Evolutionary conservation across 2,329 filamentous ascomycete species (phyloP).

Genomic region (Cercospora berteroae): DNA sequence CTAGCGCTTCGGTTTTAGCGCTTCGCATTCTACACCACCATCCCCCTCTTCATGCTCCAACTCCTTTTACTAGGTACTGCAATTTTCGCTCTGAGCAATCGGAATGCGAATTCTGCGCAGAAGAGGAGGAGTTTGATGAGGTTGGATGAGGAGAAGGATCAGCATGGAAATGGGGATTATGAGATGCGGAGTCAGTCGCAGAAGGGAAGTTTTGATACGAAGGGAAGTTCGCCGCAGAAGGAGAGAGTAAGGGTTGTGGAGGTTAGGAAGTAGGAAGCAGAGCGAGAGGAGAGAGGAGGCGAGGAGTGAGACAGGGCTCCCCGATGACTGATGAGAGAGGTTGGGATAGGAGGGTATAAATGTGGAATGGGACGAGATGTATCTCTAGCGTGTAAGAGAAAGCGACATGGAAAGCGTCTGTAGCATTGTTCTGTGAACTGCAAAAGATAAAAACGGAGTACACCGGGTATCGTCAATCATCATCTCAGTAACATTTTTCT

Average conservation of each 20-base stretch:
- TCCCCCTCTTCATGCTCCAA: slow-evolving; percentile 44
- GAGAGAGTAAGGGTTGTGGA: slow-evolving; percentile 14
- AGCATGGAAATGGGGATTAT: no score
- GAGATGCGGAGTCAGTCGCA: neutral
- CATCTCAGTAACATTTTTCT: neutral
- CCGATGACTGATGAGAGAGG: no score
- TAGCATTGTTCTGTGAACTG: neutral
- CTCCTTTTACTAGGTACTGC: slow-evolving; percentile 29
- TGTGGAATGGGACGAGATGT: no score
- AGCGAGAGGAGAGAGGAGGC: no score
- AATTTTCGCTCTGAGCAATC: slow-evolving; percentile 16
- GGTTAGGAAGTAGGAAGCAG: slow-evolving; percentile 7
- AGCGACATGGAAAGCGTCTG: neutral
- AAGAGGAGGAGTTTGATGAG: slow-evolving; percentile 11
- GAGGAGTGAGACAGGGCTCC: no score
- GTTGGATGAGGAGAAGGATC: slow-evolving; percentile 28
- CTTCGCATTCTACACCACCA: slow-evolving; percentile 47
- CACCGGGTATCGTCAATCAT: neutral
- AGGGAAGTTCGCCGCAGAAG: slow-evolving; percentile 18
- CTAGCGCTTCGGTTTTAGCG: slow-evolving; percentile 28
- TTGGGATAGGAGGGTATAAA: no score
- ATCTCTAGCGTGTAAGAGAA: no score
- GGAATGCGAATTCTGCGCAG: neutral
- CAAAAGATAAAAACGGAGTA: neutral
- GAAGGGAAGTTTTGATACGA: slow-evolving; percentile 10